Conservation (phyloP, 345 rosid genomes). For the Salix exigua region DNA sequence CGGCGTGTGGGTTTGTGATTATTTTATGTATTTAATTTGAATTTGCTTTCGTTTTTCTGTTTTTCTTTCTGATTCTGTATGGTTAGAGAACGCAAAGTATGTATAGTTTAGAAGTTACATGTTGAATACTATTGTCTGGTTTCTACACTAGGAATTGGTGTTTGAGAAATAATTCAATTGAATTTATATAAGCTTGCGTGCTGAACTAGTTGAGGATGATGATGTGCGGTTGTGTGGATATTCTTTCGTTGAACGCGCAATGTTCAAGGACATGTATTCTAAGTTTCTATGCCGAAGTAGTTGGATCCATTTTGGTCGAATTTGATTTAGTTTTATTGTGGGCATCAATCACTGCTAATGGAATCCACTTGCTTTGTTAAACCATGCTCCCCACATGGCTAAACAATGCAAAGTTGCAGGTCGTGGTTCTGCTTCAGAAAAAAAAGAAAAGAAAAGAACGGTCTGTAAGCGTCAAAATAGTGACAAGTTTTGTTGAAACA, state of each 20-base stretch:
- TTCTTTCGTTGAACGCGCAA: background rate
- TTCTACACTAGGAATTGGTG: background rate
- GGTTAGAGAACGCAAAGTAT: background rate
- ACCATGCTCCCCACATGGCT: no score
- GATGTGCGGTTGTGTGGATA: background rate
- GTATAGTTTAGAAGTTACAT: no score
- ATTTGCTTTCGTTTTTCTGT: background rate
- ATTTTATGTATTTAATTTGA: background rate
- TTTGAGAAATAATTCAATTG: no score
- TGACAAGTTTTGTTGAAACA: background rate
- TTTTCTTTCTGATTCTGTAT: background rate
- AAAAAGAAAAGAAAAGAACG: background rate
- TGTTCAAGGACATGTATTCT: background rate
- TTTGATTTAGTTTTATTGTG: no score
- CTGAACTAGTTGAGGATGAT: background rate
- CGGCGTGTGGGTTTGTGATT: background rate
- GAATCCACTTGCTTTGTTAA: no score
- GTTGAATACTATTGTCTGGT: background rate
- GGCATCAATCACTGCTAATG: no score
- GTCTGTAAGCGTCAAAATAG: background rate
- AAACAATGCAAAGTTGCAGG: no score
- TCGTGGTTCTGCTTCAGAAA: no score
- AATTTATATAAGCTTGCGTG: background rate
- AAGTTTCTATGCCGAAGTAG: background rate
- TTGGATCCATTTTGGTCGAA: background rate